Evolutionary conservation across 2,329 filamentous ascomycete species (phyloP), one percentile per base, ranked within the genome.

Genomic region (Cyclaneusma minus): DNA sequence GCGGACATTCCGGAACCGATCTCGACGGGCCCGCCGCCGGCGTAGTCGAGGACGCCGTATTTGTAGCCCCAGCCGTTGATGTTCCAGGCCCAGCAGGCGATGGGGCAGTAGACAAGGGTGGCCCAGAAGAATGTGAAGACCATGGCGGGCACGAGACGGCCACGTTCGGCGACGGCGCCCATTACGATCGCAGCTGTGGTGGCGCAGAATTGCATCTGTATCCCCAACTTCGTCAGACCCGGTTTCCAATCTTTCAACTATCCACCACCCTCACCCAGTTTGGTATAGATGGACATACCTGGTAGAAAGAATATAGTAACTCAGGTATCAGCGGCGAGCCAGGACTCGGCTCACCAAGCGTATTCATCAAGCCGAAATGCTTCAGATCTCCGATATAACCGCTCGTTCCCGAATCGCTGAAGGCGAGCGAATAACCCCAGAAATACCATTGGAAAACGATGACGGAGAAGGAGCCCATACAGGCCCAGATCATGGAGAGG

Each of bases 391-490:
- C 89, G 47, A 98, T 95, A 58, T 80, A 95, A 28, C 81, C 78
- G 56, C 81, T 94, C 39, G 69, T 83, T 4, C 76, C 80, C 9
- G 71, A 72, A 22, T 68, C 63, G 45, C 80, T 89, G 56, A 95
- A 94, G 27, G 87, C 85, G 34, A 98, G 64, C 9, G 87, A 93
- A 55, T 93, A 98, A 19, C 89, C 89, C 87, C 89, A 95, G 54
- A 98, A 94, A 48, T 94, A 95, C 89, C 89, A 98, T 59, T 98
- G 89, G 61, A 98, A 94, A 30, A 81, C 78, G 50, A 94, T 66
- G 48, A 95, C 74, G 24, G 81, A 85, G 49, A 79, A 79, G 24
- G 84, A 89, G 51, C 79, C 87, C 81, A 98, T 91, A 57, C 79
- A 84, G 9, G 87, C 84, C 83, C 85, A 95, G 47, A 98, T 89